A percentile compares a stretch with the other conserved stretches of the same genome.
phyloP scores from a whole-genome alignment of 2,329 filamentous ascomycete genomes.

The Diplodia seriata region DNA sequence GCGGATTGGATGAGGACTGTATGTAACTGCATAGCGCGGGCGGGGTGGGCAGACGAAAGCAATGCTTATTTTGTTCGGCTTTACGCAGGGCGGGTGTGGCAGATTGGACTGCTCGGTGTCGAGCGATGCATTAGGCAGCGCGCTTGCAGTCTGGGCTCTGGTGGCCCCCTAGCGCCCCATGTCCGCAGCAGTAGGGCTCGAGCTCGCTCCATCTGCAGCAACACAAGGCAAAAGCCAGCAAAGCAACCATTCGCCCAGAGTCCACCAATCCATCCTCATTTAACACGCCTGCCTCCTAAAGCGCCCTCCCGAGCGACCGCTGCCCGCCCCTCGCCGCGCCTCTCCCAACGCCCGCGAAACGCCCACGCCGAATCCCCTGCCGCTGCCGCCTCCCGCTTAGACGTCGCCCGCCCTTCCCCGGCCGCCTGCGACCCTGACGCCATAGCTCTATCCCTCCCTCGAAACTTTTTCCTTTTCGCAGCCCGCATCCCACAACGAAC shows the following conservation, averaged over 20 bases:
- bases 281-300: constrained; percentile 10
- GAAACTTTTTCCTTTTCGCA: constrained; percentile 8
- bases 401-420: constrained; percentile 26
- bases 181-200: constrained; percentile 16
- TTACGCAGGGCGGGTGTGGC: background rate
- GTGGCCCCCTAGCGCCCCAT: background rate
- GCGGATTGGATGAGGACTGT: background rate
- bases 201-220: constrained; percentile 26
- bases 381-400: constrained; percentile 9
- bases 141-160: background rate
- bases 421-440: constrained; percentile 30
- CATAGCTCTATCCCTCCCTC: constrained; percentile 22
- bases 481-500: constrained; percentile 6
- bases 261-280: constrained; percentile 21
- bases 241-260: constrained; percentile 29
- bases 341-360: background rate
- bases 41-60: background rate
- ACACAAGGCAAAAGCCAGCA: constrained; percentile 28
- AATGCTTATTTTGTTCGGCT: constrained; percentile 1
- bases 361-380: constrained; percentile 3
- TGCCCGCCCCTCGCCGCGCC: background rate
- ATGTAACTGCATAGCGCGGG: constrained; percentile 24
- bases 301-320: background rate
- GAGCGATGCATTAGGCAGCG: constrained; percentile 8
- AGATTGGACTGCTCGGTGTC: background rate